phyloP scores from a whole-genome alignment of 495 filamentous ascomycete genomes.

The Aspergillus sclerotioniger region DNA sequence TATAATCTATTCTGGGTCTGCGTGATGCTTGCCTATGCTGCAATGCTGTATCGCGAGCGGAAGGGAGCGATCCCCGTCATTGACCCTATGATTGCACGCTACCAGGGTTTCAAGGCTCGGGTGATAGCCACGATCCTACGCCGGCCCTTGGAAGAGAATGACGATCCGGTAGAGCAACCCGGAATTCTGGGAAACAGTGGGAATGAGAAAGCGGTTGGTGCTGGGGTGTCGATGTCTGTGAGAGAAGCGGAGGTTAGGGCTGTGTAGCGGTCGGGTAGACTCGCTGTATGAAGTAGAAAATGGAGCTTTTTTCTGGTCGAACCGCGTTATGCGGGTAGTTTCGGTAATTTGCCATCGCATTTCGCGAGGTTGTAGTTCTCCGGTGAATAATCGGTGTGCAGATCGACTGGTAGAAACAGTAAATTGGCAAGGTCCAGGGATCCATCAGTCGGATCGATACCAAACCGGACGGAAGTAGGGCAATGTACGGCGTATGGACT shows the following conservation, averaged over 20 bases:
- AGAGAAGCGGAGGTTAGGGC: not conserved
- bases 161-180: not conserved
- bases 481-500: too few relatives aligned
- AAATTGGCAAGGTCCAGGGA: too few relatives aligned
- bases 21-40: conserved; percentile 24
- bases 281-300: too few relatives aligned
- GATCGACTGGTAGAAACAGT: too few relatives aligned
- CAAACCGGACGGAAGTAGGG: too few relatives aligned
- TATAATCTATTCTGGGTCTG: conserved; percentile 85
- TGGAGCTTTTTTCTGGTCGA: too few relatives aligned
- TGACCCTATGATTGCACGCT: conserved; percentile 19
- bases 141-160: conserved; percentile 8
- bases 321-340: too few relatives aligned
- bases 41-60: conserved; percentile 29
- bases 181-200: not conserved
- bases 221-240: not conserved
- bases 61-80: conserved; percentile 23
- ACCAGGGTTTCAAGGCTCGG: conserved; percentile 16
- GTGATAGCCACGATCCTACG: conserved; percentile 25
- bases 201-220: not conserved
- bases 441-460: too few relatives aligned
- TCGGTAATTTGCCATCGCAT: too few relatives aligned
- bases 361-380: too few relatives aligned
- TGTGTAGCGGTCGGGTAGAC: not conserved
- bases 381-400: too few relatives aligned